Evolutionary conservation across 345 rosid species (phyloP).

Genomic region (Euphorbia lathyris): DNA sequence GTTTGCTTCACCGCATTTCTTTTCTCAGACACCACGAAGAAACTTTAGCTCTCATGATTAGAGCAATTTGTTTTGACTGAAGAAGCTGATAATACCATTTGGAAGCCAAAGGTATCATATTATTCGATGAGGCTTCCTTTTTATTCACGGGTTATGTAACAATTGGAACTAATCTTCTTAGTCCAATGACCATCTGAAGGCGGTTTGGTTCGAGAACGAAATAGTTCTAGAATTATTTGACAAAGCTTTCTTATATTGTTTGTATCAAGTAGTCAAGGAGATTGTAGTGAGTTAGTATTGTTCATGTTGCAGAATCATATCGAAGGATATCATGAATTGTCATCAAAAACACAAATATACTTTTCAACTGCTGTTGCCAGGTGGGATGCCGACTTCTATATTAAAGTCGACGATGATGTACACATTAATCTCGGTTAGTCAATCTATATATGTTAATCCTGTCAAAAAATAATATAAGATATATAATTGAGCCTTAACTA

Average conservation of each 20-base stretch:
- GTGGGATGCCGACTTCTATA: constrained; percentile 85
- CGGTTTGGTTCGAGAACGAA: constrained; percentile 10
- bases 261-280: not conserved
- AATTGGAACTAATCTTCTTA: not conserved
- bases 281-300: constrained; percentile 4
- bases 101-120: not conserved
- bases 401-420: constrained; percentile 77
- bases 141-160: not conserved
- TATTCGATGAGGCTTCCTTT: not conserved
- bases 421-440: constrained; percentile 90
- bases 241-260: not conserved
- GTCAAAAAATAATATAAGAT: too few species aligned
- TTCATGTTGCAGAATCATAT: constrained; percentile 59
- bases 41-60: not conserved
- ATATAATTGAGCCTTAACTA: too few species aligned
- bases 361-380: constrained; percentile 60
- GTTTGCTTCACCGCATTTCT: not conserved
- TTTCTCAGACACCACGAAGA: not conserved
- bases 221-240: not conserved
- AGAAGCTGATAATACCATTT: constrained; percentile 1
- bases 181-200: not conserved
- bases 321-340: constrained; percentile 71
- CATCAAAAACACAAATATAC: constrained; percentile 67
- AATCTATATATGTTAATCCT: constrained; percentile 13
- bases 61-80: not conserved